Base-by-base conservation (phyloP, 441 rosid genomes). In the Daphne laureola region DNA sequence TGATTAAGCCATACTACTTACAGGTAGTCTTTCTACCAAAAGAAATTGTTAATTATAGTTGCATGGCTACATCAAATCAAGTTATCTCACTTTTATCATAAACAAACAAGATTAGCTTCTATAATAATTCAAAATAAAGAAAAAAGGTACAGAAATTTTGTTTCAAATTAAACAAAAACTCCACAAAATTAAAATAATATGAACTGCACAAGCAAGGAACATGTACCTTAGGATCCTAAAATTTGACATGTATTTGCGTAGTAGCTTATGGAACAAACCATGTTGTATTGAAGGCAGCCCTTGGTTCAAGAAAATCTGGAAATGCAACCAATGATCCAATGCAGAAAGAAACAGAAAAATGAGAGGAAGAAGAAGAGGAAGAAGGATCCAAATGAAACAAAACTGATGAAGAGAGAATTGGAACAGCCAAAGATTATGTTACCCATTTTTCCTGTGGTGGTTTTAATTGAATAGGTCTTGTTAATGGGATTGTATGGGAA, bases 161-260 rank as follows among this genome's bases (percentile, higher is more conserved):
- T n/a, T 13, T 15, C 48, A 48, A 15, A 21, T 21, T 21, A 21
- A 48, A 38, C 21, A 57, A 62, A 23, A 17, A 65, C 43, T 55
- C 58, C 42, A 14, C 51, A 58, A 45, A n/a, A n/a, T n/a, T n/a
- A 70, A 61, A 60, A 46, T 47, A 49, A 27, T 60, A 50, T 70
- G 62, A 62, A 63, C n/a, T 54, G 55, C 49, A 69, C 50, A 17
- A 4, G 1, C 17, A 51, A 9, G 23, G n/a, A 1, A 15, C 49
- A 13, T 0, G 17, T 59, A 58, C 63, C 69, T 46, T 12, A 46
- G 50, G 49, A 55, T 65, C 27, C 42, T 53, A 38, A 23, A 54
- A 48, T 41, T 42, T 41, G 50, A 58, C 27, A 35, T 51, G 51
- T 35, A 46, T n/a, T 12, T 27, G 23, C 18, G 49, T 43, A 44